Base-by-base conservation (phyloP, 1,139 yeast species). In the Yamadazyma sp. region DNA sequence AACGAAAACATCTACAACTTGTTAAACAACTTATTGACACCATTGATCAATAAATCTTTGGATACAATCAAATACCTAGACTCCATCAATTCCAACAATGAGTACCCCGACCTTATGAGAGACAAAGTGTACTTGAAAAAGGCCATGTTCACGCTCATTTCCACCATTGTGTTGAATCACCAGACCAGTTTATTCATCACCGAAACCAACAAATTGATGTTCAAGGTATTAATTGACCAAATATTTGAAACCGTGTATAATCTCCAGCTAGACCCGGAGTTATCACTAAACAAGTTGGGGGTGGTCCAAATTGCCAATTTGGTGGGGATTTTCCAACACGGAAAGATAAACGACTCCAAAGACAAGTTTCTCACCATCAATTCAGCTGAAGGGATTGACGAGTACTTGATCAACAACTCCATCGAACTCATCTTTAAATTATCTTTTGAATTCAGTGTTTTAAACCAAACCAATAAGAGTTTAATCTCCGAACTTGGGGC, bases 121-220 rank as follows among this genome's bases (percentile, higher is more conserved):
- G 89, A 82, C 44, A 74, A 78, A 48, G 62, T 76, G 33, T 65
- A 76, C 27, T 67, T 90, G 53, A 82, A 86, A 48, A 82, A 82
- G 51, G 75, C 90, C 8, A 81, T 82, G 49, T 73, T 87, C 57
- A 76, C 80, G 26, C 78, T 90, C 48, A 54, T 92, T 33, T 78
- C 82, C 53, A 76, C 86, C 24, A 62, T 92, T 33, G 73, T 86
- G 17, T 75, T 85, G 47, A 94, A 92, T 61, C 85, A 86, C 52
- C 79, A 83, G 51, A 80, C 94, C 18, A 84, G 95, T 38, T 68
- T 92, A 42, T 76, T 92, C 54, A 67, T 88, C 36, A 78, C 88
- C 1, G 79, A 77, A 45, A 74, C 78, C 23, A 88, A 87, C 57
- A 76, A 78, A 51, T 64, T 70, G 32, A 73, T 77, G 21, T 71